Conservation (phyloP, 2,329 filamentous ascomycete genomes). For the Lasiodiplodia sp. region DNA sequence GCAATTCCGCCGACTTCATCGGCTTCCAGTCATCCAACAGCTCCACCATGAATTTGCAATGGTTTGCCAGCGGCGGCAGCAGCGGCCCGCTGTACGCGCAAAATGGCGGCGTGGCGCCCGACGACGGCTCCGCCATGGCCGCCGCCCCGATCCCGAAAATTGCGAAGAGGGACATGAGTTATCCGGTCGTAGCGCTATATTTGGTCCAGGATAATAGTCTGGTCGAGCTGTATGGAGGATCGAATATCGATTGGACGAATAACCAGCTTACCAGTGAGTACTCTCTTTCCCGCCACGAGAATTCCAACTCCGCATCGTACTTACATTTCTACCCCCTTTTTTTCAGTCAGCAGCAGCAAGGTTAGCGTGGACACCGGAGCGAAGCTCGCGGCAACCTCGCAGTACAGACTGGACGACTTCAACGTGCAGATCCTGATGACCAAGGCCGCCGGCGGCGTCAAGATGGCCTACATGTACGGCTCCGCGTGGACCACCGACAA, state of each 20-base stretch:
- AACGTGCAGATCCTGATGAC: conserved; percentile 22
- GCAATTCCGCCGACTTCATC: conserved; percentile 12
- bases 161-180: not conserved
- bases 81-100: not conserved
- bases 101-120: not conserved
- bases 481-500: not conserved
- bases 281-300: too few relatives aligned
- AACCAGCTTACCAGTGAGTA: not conserved
- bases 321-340: not conserved
- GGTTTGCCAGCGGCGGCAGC: not conserved
- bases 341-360: not conserved
- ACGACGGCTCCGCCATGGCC: conserved; percentile 4
- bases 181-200: conserved; percentile 3
- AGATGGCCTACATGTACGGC: conserved; percentile 26
- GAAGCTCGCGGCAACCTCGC: conserved; percentile 8
- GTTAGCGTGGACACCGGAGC: conserved; percentile 1
- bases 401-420: conserved; percentile 16
- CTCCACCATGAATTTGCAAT: not conserved
- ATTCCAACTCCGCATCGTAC: too few relatives aligned
- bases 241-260: not conserved
- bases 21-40: not conserved
- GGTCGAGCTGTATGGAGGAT: conserved; percentile 2
- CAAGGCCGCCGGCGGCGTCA: conserved; percentile 10
- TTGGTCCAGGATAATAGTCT: not conserved
- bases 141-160: conserved; percentile 3